Base-by-base conservation (phyloP, 2,329 filamentous ascomycete genomes). In the Ceratocystis variospora region DNA sequence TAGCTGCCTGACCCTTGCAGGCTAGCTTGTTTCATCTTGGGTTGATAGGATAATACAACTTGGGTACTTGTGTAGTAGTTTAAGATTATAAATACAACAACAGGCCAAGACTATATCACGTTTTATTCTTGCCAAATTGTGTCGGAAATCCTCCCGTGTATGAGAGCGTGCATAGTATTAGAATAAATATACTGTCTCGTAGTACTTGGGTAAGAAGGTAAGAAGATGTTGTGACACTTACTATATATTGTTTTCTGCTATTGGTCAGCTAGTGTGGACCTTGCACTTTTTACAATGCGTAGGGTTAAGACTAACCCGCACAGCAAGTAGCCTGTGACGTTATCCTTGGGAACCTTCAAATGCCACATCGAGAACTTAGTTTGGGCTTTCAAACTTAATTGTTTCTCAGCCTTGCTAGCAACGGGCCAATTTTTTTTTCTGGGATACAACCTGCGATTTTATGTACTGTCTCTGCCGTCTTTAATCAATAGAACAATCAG, bases 11-110 rank as follows among this genome's bases (percentile, higher is more conserved):
- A 17, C 22, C 61, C 44, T 17, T 62, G 61, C 61, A 22, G 37
- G 12, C 37, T 41, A 41, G 31, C 61, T n/a, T 37, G 61, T 63
- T 63, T 63, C 61, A 63, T 33, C 12, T 63, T 63, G 15, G 48
- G 6, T 31, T 63, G 22, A 63, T 33, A 17, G 31, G 44, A 48
- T 19, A 41, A 41, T 15, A 41, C 61, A n/a, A 5, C 19, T 6
- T 31, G 25, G 15, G 19, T 19, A 33, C 12, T 22, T 53, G 46
- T 28, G 19, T 15, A 2, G 48, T 5, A 4, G 15, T 28, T 48
- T 7, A n/a, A 19, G 6, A 48, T 28, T 59, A 59, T 19, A 7
- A 59, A 37, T 33, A 59, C 28, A 37, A 37, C 55, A 37, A n/a
- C 55, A 59, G 28, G 55, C 8, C 55, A 59, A n/a, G 22, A 57